Base-by-base conservation (phyloP, 2,329 filamentous ascomycete species). In the Cytospora leucostoma region DNA sequence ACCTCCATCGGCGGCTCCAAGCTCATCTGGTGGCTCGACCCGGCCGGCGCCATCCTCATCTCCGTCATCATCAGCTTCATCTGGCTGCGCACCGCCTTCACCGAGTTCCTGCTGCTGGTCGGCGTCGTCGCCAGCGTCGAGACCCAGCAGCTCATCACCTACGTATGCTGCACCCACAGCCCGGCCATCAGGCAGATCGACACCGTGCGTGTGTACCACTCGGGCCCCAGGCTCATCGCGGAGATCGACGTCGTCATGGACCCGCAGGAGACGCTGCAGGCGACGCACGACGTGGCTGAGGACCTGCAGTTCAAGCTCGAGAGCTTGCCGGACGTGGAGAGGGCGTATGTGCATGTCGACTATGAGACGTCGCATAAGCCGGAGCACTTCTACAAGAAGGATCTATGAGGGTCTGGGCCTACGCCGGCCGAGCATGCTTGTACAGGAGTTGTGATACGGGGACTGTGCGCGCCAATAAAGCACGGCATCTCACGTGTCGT, bases 201-300 rank as follows among this genome's bases (percentile, higher is more conserved):
- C 75, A 99, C 95, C 1, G 95, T 98, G 4, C 87, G 95, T 58
- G 92, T 93, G 0, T 98, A 97, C 77, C 93, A 97, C 77, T 92
- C 88, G 7, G 94, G 94, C 0, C 87, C 93, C 0, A 85, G 94
- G 21, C 85, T 97, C 53, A 93, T 98, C 68, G 93, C 96, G 69
- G 95, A 99, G 80, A 92, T 98, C 44, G 95, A 99, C 73, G 88
- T 98, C 61, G 94, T 98, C 71, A 97, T 98, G 92, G 87, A 93
- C 69, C 86, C 88, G 0, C 80, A 86, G 1, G 84, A 88, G 61
- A 86, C 87, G 2, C 83, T 99, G 17, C 82, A 85, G 66, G 88
- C 88, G 59, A 95, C 93, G 0, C 95, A 99, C 75, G 95, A 99
- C 72, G 86, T 97, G 13, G 94, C 95, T 0, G 95, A 99, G 77